Base-by-base conservation (phyloP, 1,284 basidiomycete genomes). In the Pseudozyma tsukubaensis region DNA sequence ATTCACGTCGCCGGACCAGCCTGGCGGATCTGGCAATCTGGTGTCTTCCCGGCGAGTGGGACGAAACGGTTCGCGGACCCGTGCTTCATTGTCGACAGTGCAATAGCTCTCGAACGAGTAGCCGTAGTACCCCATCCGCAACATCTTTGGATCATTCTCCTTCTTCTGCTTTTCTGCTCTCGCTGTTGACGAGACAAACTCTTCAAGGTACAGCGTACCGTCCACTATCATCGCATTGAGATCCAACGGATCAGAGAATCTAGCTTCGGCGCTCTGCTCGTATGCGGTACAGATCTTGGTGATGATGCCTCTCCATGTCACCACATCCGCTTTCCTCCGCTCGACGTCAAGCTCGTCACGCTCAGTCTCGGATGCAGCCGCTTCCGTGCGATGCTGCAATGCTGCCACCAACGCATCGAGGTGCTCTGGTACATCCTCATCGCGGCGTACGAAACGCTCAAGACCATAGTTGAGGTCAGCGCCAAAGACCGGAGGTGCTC, bases 91-190 rank as follows among this genome's bases (percentile, higher is more conserved):
- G 14, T 77, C 76, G 1, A 89, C 88, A 0, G 92, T 94, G 83
- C 91, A 93, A 82, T 90, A 95, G 14, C 92, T 92, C 84, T 95
- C 93, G 77, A 95, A 95, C 0, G 92, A 88, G 83, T 94, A 94
- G 16, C 85, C 85, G 58, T 75, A 45, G 66, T 53, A 45, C 0
- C 57, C 34, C 42, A 60, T 59, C 4, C 35, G 52, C 13, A 58
- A 34, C 56, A 68, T 69, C 35, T 49, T 53, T 1, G 57, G 53
- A 37, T 74, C 62, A 10, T 18, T 35, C 29, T 69, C 55, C 21
- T 59, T 56, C 29, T 77, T 88, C 76, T 74, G 91, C 91, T 92
- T 93, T 61, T 90, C 89, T 24, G 85, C 82, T 32, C 91, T 81
- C 57, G 87, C 87, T 34, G 85, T 86, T 14, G 91, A 88, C 7